Evolutionary conservation across 306 rosid species (phyloP).

Genomic region (Boehmeria nivea): DNA sequence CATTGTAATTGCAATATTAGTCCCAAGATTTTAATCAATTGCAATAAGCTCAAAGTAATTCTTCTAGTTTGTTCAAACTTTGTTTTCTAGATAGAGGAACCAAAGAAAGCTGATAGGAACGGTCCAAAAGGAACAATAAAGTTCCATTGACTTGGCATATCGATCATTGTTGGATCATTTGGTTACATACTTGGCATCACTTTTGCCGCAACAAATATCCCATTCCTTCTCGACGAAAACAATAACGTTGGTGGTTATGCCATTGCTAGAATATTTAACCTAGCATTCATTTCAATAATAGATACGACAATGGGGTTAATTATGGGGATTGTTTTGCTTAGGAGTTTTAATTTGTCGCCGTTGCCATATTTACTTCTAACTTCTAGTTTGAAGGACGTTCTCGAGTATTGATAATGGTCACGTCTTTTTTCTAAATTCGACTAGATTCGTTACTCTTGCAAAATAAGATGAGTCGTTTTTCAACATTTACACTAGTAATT

Average conservation of each 20-base stretch:
- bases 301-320: conserved; percentile 82
- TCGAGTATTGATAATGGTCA: too few species aligned
- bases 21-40: too few species aligned
- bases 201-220: conserved; percentile 68
- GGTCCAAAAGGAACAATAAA: conserved; percentile 96
- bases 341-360: conserved; percentile 69
- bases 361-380: conserved; percentile 90
- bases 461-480: too few species aligned
- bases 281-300: conserved; percentile 70
- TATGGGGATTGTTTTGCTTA: conserved; percentile 86
- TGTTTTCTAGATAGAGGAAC: conserved; percentile 77
- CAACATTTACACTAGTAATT: too few species aligned
- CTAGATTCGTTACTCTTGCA: too few species aligned
- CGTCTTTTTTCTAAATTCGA: too few species aligned
- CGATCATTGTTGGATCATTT: conserved; percentile 81
- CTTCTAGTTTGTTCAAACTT: conserved; percentile 17
- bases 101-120: conserved; percentile 74
- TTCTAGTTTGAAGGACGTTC: too few species aligned
- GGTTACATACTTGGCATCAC: conserved; percentile 84
- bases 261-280: conserved; percentile 85
- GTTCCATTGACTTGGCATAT: conserved; percentile 85
- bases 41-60: conserved; percentile 6
- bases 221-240: conserved; percentile 58
- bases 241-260: conserved; percentile 95
- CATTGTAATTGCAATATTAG: too few species aligned